These are phyloP conservation scores for Rhexocercosporidium sp. DNA, from an alignment of 2,329 filamentous ascomycete species.

Conservation along the genomic window DNA sequence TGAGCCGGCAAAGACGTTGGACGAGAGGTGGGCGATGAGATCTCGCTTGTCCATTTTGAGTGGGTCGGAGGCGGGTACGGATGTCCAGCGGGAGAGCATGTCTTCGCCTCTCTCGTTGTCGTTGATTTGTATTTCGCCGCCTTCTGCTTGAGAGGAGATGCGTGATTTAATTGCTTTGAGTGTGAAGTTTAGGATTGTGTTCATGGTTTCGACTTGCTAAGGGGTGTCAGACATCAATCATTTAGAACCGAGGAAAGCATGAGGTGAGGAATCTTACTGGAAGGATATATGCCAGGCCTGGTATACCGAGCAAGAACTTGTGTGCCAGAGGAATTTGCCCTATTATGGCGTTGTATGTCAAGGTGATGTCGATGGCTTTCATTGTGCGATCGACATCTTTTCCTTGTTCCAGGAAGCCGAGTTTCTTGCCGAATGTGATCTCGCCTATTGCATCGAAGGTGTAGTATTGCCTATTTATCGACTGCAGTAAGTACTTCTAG, in stretches of 20 bases:
- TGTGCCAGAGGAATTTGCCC: constrained; percentile 5
- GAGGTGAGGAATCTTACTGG: constrained; percentile 14
- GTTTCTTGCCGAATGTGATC: constrained; percentile 16
- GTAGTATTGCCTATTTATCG: constrained; percentile 9
- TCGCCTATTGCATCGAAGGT: constrained; percentile 16
- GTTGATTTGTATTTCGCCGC: not conserved
- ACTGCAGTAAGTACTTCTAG: too few relatives aligned
- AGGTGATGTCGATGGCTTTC: constrained; percentile 11
- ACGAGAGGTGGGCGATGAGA: constrained; percentile 7
- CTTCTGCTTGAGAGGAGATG: not conserved
- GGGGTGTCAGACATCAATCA: constrained; percentile 13
- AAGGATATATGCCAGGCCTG: constrained; percentile 7
- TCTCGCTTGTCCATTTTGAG: constrained; percentile 13
- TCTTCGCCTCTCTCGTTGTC: not conserved
- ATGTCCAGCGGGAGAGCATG: constrained; percentile 9
- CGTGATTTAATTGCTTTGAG: not conserved
- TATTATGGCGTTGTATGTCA: not conserved
- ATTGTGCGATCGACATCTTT: constrained; percentile 18
- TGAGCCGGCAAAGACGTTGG: constrained; percentile 16
- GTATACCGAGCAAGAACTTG: constrained; percentile 2
- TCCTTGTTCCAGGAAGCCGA: constrained; percentile 18
- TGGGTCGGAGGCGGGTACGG: not conserved
- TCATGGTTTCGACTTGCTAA: constrained; percentile 7
- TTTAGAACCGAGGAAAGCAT: too few relatives aligned
- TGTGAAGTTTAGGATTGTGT: constrained; percentile 11